A percentile compares a stretch with the other conserved stretches of the same genome.
phyloP scores from a whole-genome alignment of 2,329 filamentous ascomycete genomes.

The Cordyceps javanica region DNA sequence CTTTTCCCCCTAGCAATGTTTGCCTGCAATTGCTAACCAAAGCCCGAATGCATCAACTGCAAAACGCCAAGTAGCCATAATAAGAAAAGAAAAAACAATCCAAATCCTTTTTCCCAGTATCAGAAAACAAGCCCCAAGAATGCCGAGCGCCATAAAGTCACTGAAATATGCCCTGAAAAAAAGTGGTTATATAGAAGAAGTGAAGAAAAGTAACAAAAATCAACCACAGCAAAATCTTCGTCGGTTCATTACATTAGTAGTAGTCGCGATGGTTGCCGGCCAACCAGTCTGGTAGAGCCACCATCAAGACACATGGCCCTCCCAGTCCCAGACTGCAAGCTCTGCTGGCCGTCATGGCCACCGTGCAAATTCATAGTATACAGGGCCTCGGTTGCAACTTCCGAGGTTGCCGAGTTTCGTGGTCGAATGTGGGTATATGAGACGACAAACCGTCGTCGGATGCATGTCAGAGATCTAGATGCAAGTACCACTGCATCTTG shows the following conservation, averaged over 20 bases:
- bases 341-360: neutral
- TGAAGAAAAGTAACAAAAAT: neutral
- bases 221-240: neutral
- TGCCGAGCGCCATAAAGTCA: neutral
- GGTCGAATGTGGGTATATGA: conserved; percentile 6
- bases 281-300: neutral
- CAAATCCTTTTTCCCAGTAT: neutral
- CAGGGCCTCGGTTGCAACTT: neutral
- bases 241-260: conserved; percentile 11
- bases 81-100: neutral
- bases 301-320: neutral
- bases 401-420: conserved; percentile 1
- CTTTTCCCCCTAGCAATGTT: conserved; percentile 4
- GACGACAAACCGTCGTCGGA: neutral
- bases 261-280: conserved; percentile 5
- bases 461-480: conserved; percentile 2
- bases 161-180: conserved; percentile 1
- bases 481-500: neutral
- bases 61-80: conserved; percentile 3
- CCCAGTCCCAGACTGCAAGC: neutral
- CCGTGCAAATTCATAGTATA: conserved; percentile 5
- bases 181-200: conserved; percentile 4
- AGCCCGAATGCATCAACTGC: neutral
- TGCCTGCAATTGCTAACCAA: conserved; percentile 3
- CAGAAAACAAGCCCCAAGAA: neutral